Conservation (phyloP, 768 basidiomycete species). For the Russula lepida region DNA sequence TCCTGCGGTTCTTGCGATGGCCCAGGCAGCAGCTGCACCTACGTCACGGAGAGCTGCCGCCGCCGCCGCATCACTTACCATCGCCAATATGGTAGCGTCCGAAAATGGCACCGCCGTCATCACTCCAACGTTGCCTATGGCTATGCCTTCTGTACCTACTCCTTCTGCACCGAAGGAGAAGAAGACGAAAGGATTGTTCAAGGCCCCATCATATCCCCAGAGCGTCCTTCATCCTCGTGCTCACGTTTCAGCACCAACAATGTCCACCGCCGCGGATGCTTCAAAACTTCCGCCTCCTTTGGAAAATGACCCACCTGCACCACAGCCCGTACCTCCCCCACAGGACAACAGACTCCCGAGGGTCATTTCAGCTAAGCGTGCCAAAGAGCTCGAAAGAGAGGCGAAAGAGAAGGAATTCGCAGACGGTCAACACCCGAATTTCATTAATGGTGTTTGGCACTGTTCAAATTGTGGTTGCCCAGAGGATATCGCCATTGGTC, state of each 20-base stretch:
- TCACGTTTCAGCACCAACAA: slow-evolving; percentile 47
- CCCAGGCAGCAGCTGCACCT: slow-evolving; percentile 56
- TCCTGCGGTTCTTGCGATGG: slow-evolving; percentile 58
- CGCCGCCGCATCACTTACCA: slow-evolving; percentile 72
- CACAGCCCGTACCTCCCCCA: slow-evolving; percentile 25
- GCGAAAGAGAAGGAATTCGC: slow-evolving; percentile 80
- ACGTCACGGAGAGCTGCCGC: slow-evolving; percentile 79
- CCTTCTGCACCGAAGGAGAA: slow-evolving; percentile 49
- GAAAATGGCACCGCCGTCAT: slow-evolving; percentile 68
- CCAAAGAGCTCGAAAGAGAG: slow-evolving; percentile 69
- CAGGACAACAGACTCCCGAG: slow-evolving; percentile 43
- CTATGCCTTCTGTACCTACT: slow-evolving; percentile 29
- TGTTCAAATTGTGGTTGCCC: slow-evolving; percentile 94
- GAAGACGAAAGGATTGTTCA: slow-evolving; percentile 65
- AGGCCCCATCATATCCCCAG: slow-evolving; percentile 51
- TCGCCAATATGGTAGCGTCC: slow-evolving; percentile 86
- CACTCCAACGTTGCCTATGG: slow-evolving; percentile 37
- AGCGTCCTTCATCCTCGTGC: slow-evolving; percentile 55
- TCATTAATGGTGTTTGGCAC: slow-evolving; percentile 84
- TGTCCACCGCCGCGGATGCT: slow-evolving; percentile 61
- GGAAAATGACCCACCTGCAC: slow-evolving; percentile 50
- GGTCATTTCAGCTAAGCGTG: slow-evolving; percentile 49
- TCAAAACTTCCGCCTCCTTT: slow-evolving; percentile 48
- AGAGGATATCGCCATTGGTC: slow-evolving; percentile 73
- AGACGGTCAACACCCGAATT: slow-evolving; percentile 74